Evolutionary conservation across 1,284 basidiomycete species (phyloP), one percentile per base, ranked within the genome.

Genomic region (Malassezia vespertilionis): DNA sequence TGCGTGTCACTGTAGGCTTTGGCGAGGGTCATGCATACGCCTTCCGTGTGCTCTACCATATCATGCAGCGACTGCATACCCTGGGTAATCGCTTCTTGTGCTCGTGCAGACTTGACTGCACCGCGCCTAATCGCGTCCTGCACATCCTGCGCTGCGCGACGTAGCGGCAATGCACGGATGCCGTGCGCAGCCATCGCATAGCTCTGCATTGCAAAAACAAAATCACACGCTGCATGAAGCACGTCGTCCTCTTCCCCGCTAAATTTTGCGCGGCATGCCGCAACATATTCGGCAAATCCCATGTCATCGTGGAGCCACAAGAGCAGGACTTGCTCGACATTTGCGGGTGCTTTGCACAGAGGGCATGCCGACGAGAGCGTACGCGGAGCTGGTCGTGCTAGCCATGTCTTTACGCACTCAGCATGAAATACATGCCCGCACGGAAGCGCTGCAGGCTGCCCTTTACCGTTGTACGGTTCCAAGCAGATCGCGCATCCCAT

Each of bases 391-490:
- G 45, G 31, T 44, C 42, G 15, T 39, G 37, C n/a, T n/a, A n/a
- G n/a, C n/a, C n/a, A n/a, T n/a, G n/a, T n/a, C n/a, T n/a, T n/a
- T 9, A 51, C 23, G 17, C 48, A 51, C 9, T 30, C 14, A 4
- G 34, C 35, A 32, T 51, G 48, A 15, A 51, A 51, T 7, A 51
- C 20, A 26, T 51, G 48, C 4, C 48, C 48, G 39, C 48, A 51
- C 8, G 41, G 44, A n/a, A 51, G 21, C 14, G 48, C 48, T 12
- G 48, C 48, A 4, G 48, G 48, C 6, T 43, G 42, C 15, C 30
- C 15, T 6, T 51, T 43, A 12, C 32, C 34, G 7, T 33, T 33
- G 39, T 40, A 51, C 15, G 18, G 21, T 20, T 51, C 42, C 10
- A 51, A 23, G 33, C 48, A 51, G 17, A 51, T 51, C 14, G 42